Evolutionary conservation across 2,329 filamentous ascomycete genomes (phyloP).

Genomic region (Stachybotrys chlorohalonatus): DNA sequence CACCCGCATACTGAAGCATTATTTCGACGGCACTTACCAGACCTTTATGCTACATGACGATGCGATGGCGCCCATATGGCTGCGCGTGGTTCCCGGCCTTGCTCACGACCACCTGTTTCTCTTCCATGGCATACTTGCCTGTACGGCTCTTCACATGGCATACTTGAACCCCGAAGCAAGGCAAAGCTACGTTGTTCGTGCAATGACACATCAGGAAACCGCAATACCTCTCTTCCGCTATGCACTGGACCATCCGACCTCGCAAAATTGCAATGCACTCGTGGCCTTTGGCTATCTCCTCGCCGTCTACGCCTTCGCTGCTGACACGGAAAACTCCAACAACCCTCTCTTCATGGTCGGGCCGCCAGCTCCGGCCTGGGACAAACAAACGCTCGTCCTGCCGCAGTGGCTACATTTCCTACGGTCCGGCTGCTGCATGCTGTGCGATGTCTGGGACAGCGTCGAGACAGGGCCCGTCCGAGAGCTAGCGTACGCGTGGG

Average conservation of each 20-base stretch:
- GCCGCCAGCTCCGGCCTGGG: neutral
- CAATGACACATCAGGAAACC: conserved; percentile 2
- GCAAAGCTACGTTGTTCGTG: neutral
- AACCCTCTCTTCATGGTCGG: neutral
- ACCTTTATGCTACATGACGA: conserved; percentile 2
- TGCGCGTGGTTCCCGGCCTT: conserved; percentile 1
- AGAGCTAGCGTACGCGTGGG: conserved; percentile 1
- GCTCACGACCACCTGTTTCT: conserved; percentile 2
- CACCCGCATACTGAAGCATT: neutral
- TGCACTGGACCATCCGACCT: neutral
- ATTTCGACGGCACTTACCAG: neutral
- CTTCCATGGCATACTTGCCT: conserved; percentile 3
- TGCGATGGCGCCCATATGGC: neutral
- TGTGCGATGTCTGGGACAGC: conserved; percentile 1
- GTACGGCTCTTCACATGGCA: conserved; percentile 5
- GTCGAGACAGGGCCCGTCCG: conserved; percentile 3
- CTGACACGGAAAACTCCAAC: neutral
- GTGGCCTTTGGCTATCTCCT: conserved; percentile 4
- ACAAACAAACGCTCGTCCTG: neutral
- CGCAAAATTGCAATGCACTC: conserved; percentile 3
- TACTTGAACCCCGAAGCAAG: neutral
- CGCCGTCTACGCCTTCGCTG: conserved; percentile 3
- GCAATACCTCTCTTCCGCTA: conserved; percentile 4
- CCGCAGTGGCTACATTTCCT: conserved; percentile 6
- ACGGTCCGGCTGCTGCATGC: conserved; percentile 3